These are phyloP conservation scores for Candida sakaeoensis DNA, from an alignment of 805 yeast species.

Conservation along the genomic window DNA sequence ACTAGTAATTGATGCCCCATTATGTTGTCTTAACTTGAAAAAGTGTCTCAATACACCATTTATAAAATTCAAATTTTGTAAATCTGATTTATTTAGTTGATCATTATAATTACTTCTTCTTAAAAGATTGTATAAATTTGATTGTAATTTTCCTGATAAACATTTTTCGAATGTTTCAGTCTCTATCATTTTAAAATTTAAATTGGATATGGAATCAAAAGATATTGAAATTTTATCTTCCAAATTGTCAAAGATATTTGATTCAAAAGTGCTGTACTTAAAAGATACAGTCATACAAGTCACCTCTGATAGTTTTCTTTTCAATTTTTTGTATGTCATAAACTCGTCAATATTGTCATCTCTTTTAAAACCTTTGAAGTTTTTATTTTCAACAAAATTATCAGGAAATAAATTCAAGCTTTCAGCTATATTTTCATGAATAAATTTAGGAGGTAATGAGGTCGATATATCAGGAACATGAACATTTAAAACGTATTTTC, in stretches of 20 bases:
- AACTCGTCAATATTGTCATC: background rate
- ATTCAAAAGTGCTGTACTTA: constrained; percentile 30
- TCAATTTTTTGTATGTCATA: background rate
- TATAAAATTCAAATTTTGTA: constrained; percentile 29
- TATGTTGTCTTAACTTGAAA: constrained; percentile 23
- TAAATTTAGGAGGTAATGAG: background rate
- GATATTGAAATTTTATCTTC: constrained; percentile 21
- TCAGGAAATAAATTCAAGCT: background rate
- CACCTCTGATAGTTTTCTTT: constrained; percentile 3
- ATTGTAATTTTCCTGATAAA: constrained; percentile 22
- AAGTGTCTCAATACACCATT: constrained; percentile 29
- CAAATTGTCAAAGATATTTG: constrained; percentile 27
- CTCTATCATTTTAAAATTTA: constrained; percentile 21
- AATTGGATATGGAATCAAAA: constrained; percentile 24
- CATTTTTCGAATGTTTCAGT: constrained; percentile 23
- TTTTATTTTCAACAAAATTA: background rate
- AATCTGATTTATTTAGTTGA: constrained; percentile 21
- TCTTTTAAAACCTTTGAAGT: background rate
- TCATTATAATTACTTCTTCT: constrained; percentile 1
- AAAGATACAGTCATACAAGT: constrained; percentile 37
- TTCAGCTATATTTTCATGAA: background rate
- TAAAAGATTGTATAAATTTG: constrained; percentile 11
- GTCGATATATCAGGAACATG: constrained; percentile 43
- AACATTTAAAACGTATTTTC: constrained; percentile 32
- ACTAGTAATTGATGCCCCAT: constrained; percentile 21